Base-by-base conservation (phyloP, 2,329 filamentous ascomycete species). In the Trichophyton verrucosum region DNA sequence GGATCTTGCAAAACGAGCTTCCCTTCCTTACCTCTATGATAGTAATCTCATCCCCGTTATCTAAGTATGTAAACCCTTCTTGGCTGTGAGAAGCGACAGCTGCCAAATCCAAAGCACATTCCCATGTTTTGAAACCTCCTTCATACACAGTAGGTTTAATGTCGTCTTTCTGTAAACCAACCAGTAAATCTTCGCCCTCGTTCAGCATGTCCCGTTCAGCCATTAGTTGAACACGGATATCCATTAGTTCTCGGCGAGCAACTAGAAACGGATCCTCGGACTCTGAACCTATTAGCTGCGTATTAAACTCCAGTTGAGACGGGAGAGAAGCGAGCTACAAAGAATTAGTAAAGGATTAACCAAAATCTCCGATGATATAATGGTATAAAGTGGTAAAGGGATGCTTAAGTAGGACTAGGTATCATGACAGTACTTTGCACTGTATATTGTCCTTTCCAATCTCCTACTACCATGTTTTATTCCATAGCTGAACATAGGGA, bases 111-210 rank as follows among this genome's bases (percentile, higher is more conserved):
- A 84, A 65, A 9, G 82, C 80, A 70, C 83, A 86, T 72, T 86
- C 84, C 84, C 84, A 86, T 17, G 83, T 86, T 68, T 86, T 86
- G 73, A 86, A 85, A 3, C 84, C 84, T 63, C 84, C 84, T 73
- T 86, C 84, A 68, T 86, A 86, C 66, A 86, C 74, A 63, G 82
- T 80, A 27, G 81, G 79, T 51, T 78, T 78, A 60, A 86, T 76
- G 66, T 86, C 83, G 2, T 80, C 79, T 60, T 80, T 74, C 58
- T 79, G 77, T 3, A 84, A 74, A 7, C 79, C 78, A 1, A 75
- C 69, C 44, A 78, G 72, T 22, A 80, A 69, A 40, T 71, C 69
- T 42, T 78, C 75, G 60, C 77, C 77, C 22, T 72, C 69, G 22
- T 75, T 70, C n/a, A 65, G 42, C 9, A 73, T 68, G 63, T 72